These are phyloP conservation scores for Mycena haematopus DNA, from an alignment of 768 basidiomycete species.

Conservation along the genomic window DNA sequence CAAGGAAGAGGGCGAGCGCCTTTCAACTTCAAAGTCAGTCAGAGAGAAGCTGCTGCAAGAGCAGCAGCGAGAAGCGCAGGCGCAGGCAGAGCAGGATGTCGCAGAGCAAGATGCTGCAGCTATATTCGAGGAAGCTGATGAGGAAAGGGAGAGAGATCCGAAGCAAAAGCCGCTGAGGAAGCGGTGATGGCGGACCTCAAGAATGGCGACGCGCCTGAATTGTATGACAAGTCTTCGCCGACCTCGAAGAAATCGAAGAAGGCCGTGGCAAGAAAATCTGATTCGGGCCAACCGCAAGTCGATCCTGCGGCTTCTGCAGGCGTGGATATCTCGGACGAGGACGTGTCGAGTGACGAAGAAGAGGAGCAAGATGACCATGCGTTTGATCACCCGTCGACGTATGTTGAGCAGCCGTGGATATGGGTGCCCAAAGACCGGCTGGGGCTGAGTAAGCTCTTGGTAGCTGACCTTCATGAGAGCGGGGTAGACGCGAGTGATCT, in stretches of 20 bases:
- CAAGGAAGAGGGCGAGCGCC: conserved; percentile 30
- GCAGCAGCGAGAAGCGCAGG: conserved; percentile 18
- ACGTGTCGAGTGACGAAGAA: conserved; percentile 38
- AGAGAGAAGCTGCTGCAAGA: conserved; percentile 25
- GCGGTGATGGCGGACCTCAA: conserved; percentile 24
- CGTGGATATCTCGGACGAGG: conserved; percentile 35
- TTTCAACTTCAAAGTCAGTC: conserved; percentile 17
- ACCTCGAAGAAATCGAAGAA: conserved; percentile 21
- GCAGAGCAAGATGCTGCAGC: conserved; percentile 3
- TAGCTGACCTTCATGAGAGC: conserved; percentile 42
- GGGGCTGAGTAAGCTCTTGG: conserved; percentile 48
- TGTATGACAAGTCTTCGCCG: conserved; percentile 27
- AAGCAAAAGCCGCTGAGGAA: conserved; percentile 22
- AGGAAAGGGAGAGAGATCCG: conserved; percentile 1
- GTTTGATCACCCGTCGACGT: conserved; percentile 56
- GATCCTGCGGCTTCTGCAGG: conserved; percentile 40
- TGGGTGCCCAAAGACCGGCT: conserved; percentile 53
- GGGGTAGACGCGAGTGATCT: conserved; percentile 53
- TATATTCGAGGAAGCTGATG: conserved; percentile 14
- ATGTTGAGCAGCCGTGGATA: conserved; percentile 52
- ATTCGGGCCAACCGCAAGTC: conserved; percentile 27
- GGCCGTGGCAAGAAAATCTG: background rate
- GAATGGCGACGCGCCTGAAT: conserved; percentile 27
- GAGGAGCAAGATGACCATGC: conserved; percentile 47
- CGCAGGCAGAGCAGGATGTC: conserved; percentile 13